Percentiles rank a stretch among this genome's conserved stretches.
Conservation (phyloP, 148 eudicot species). For the Cornus kousa region DNA sequence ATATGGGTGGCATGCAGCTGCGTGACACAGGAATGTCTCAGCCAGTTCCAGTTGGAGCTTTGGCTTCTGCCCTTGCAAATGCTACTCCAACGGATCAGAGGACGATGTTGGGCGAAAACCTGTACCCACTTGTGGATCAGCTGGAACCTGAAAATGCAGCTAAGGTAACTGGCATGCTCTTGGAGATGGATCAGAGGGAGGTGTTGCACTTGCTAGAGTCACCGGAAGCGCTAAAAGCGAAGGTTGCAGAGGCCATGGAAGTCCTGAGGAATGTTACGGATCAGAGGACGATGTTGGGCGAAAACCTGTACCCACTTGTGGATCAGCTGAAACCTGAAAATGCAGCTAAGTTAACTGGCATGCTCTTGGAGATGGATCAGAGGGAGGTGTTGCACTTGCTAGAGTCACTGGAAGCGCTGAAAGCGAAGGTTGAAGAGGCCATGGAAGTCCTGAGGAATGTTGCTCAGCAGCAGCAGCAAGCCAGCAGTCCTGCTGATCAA, state of each 20-base stretch:
- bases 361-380: constrained; percentile 87
- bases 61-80: constrained; percentile 79
- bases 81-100: constrained; percentile 72
- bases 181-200: constrained; percentile 84
- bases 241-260: constrained; percentile 81
- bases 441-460: constrained; percentile 70
- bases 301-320: constrained; percentile 73
- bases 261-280: constrained; percentile 69
- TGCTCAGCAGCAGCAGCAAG: constrained; percentile 53
- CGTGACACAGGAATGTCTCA: constrained; percentile 56
- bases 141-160: constrained; percentile 68
- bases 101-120: constrained; percentile 72
- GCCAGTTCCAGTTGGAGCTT: constrained; percentile 53
- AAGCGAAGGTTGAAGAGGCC: constrained; percentile 77
- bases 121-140: constrained; percentile 77
- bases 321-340: constrained; percentile 66
- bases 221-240: constrained; percentile 64
- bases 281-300: constrained; percentile 75
- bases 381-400: constrained; percentile 68
- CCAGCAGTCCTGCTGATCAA: constrained; percentile 50
- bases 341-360: constrained; percentile 83
- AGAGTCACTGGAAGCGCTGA: constrained; percentile 72
- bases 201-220: constrained; percentile 70
- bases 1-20: constrained; percentile 55
- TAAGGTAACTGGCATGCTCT: constrained; percentile 83